Evolutionary conservation across 306 rosid species (phyloP), one percentile per base, ranked within the genome.

Genomic region (Oemleria cerasiformis): DNA sequence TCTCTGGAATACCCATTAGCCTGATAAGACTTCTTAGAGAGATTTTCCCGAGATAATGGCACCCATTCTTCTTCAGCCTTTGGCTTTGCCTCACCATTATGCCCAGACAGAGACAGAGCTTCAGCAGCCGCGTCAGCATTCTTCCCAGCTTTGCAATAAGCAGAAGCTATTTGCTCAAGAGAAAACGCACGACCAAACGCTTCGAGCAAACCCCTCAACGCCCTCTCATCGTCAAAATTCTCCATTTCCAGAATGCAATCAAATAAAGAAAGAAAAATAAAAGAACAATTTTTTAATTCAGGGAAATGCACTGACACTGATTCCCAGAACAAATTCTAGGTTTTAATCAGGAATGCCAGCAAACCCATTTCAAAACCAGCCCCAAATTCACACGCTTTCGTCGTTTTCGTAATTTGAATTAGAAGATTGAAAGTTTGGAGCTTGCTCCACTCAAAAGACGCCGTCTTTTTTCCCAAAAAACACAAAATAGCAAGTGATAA

Each of bases 91-190:
- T 73, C 82, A 5, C 72, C 77, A 59, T 56, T 53, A 9, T 15
- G 6, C 21, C 81, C 66, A 39, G 79, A 65, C n/a, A 15, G 38
- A 56, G 71, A 48, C 78, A 94, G 75, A 53, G 88, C 78, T 58
- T 82, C 90, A 60, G 85, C 87, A 9, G 97, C 91, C 78, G 82
- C 74, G 19, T 80, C 84, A 17, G 88, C 84, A 75, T 87, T 80
- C 50, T 75, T 73, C 57, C 84, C 84, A 4, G 97, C 92, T 84
- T 84, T 83, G 79, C 86, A 74, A 73, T 80, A 91, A 20, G 97
- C 97, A 72, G 88, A 77, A 76, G 98, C 94, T 75, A 93, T 88
- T 72, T 93, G 85, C 0, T 87, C 82, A 25, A 88, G 81, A 38
- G 92, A 78, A 74, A 85, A 93, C 20, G 84, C 54, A 4, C 83